Conservation (phyloP, 148 eudicot genomes). For the Rheum nobile region DNA sequence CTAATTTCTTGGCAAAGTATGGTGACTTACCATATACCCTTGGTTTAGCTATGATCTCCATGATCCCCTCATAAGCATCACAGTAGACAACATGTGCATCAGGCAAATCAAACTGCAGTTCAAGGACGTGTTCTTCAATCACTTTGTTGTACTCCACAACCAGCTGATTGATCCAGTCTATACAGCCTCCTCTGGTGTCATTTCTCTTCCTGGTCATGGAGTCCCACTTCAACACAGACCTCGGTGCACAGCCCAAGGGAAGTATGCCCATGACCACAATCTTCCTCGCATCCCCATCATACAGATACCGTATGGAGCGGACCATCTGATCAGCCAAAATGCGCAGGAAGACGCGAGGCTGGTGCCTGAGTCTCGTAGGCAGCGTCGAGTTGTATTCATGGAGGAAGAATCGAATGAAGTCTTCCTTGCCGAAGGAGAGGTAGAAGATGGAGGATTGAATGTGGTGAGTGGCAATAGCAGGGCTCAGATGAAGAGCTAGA, state of each 20-base stretch:
- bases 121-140: constrained; percentile 31
- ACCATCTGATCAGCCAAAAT: constrained; percentile 37
- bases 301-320: constrained; percentile 27
- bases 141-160: constrained; percentile 33
- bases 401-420: constrained; percentile 33
- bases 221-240: constrained; percentile 20
- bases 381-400: constrained; percentile 8
- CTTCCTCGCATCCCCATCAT: constrained; percentile 38
- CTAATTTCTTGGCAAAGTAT: not conserved
- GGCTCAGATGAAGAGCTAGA: constrained; percentile 36
- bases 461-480: constrained; percentile 16
- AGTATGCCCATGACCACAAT: constrained; percentile 42
- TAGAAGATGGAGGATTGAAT: constrained; percentile 48
- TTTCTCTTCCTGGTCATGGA: constrained; percentile 15
- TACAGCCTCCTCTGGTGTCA: constrained; percentile 23
- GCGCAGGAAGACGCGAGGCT: constrained; percentile 13
- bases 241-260: constrained; percentile 63
- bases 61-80: constrained; percentile 43
- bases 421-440: constrained; percentile 63
- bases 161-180: constrained; percentile 33
- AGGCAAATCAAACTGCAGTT: constrained; percentile 24
- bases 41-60: constrained; percentile 38
- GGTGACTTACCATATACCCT: constrained; percentile 25
- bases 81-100: constrained; percentile 43
- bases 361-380: constrained; percentile 1